Conservation (phyloP, 2,329 filamentous ascomycete species). For the Arthroderma sp. region DNA sequence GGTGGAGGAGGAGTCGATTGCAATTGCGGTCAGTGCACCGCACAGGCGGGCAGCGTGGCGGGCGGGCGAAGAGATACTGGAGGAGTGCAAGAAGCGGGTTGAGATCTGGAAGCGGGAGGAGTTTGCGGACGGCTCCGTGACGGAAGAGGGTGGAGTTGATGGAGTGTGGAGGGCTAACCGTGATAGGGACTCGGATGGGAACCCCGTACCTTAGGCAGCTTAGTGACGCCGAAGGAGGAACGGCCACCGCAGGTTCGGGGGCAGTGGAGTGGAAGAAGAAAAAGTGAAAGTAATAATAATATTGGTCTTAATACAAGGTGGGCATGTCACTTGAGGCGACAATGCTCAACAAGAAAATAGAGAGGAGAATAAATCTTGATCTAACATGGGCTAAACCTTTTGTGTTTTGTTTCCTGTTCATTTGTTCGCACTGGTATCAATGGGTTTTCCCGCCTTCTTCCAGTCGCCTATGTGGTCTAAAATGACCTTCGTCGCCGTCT, state of each 20-base stretch:
- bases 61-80: conserved; percentile 78
- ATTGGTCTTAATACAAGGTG: too few species aligned
- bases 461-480: conserved; percentile 72
- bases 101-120: conserved; percentile 94
- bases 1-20: conserved; percentile 83
- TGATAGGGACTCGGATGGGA: conserved; percentile 49
- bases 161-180: conserved; percentile 76
- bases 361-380: too few species aligned
- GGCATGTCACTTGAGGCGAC: too few species aligned
- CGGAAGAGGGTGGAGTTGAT: conserved; percentile 45
- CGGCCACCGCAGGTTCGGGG: too few species aligned
- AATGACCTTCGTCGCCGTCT: conserved; percentile 73
- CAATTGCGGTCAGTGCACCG: conserved; percentile 71
- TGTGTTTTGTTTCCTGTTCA: neutral
- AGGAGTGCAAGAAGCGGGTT: conserved; percentile 71
- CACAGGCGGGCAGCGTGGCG: conserved; percentile 77
- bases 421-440: conserved; percentile 30
- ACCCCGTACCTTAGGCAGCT: neutral
- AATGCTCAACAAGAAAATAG: too few species aligned
- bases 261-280: neutral
- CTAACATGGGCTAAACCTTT: too few species aligned
- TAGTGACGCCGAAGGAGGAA: too few species aligned
- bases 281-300: neutral
- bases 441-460: conserved; percentile 40
- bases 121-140: conserved; percentile 58